Conservation (phyloP, 2,329 filamentous ascomycete species). For the Ampelomyces quisqualis region DNA sequence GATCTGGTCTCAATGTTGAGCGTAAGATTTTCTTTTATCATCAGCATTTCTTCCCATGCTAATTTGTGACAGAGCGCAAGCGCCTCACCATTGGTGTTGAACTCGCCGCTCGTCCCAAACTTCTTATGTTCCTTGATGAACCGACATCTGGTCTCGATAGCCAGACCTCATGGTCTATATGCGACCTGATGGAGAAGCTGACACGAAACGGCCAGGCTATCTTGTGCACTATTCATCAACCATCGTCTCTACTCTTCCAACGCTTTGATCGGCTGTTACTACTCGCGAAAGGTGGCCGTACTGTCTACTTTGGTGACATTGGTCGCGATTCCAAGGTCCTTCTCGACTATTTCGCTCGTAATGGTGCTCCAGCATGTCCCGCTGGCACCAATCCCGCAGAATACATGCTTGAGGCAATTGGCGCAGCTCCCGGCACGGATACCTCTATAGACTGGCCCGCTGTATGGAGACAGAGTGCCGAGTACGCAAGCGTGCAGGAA, state of each 20-base stretch:
- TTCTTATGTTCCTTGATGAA: conserved; percentile 54
- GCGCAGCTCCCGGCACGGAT: conserved; percentile 31
- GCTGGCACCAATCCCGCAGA: conserved; percentile 69
- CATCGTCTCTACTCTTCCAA: conserved; percentile 88
- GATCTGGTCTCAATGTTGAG: conserved; percentile 47
- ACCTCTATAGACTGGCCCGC: conserved; percentile 44
- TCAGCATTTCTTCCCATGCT: conserved; percentile 2
- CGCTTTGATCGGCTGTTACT: conserved; percentile 80
- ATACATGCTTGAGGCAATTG: conserved; percentile 64
- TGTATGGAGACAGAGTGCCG: conserved; percentile 40
- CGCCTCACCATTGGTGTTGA: conserved; percentile 61
- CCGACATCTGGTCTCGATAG: conserved; percentile 78
- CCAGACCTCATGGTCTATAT: conserved; percentile 57
- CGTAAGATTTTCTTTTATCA: conserved; percentile 42
- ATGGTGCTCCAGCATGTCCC: conserved; percentile 65
- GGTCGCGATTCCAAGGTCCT: conserved; percentile 66
- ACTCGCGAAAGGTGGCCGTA: conserved; percentile 71
- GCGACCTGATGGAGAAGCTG: conserved; percentile 81
- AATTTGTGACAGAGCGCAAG: conserved; percentile 52
- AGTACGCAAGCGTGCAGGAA: conserved; percentile 30
- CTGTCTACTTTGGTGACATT: conserved; percentile 78
- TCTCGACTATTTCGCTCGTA: conserved; percentile 70
- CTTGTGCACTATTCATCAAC: conserved; percentile 92
- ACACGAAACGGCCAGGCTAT: conserved; percentile 78
- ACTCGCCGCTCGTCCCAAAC: conserved; percentile 36